phyloP scores from a whole-genome alignment of 164 flowering plant species.

The Tetrastigma voinierianum region DNA sequence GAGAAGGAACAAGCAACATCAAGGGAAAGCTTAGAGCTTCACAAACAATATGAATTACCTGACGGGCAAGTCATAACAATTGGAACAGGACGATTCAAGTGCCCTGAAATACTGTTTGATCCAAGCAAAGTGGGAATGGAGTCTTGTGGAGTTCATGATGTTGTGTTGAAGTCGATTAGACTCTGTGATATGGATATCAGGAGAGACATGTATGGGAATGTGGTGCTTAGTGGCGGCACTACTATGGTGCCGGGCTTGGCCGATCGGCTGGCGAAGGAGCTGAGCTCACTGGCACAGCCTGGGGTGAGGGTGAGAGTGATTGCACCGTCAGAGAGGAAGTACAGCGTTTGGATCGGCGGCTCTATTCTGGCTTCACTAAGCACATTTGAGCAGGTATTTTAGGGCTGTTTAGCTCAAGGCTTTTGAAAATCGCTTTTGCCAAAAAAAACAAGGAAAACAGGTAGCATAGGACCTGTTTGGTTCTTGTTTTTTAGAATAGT shows the following conservation, averaged over 20 bases:
- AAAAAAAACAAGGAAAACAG: no score
- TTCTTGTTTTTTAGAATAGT: no score
- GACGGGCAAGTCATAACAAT: slow-evolving; percentile 20
- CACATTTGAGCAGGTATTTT: slow-evolving; percentile 24
- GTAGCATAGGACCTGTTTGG: no score
- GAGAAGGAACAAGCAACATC: slow-evolving; percentile 27
- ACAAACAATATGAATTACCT: slow-evolving; percentile 29
- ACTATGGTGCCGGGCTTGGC: slow-evolving; percentile 28
- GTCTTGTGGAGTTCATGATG: slow-evolving; percentile 20
- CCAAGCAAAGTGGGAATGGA: slow-evolving; percentile 23
- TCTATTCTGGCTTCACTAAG: slow-evolving; percentile 29
- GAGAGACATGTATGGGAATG: slow-evolving; percentile 26
- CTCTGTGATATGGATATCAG: slow-evolving; percentile 29
- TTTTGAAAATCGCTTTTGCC: no score
- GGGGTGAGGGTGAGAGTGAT: slow-evolving; percentile 20
- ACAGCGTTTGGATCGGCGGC: slow-evolving; percentile 24
- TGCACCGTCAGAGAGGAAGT: slow-evolving; percentile 18
- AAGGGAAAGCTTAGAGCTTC: slow-evolving; percentile 15
- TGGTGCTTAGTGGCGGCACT: slow-evolving; percentile 29
- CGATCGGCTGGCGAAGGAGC: slow-evolving; percentile 22
- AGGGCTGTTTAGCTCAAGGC: no score
- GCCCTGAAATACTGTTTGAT: slow-evolving; percentile 25
- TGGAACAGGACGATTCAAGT: slow-evolving; percentile 21
- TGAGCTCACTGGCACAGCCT: slow-evolving; percentile 17
- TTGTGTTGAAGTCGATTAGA: slow-evolving; percentile 15